These are phyloP conservation scores for Suillus hirtellus DNA, from an alignment of 768 basidiomycete genomes.

Conservation along the genomic window DNA sequence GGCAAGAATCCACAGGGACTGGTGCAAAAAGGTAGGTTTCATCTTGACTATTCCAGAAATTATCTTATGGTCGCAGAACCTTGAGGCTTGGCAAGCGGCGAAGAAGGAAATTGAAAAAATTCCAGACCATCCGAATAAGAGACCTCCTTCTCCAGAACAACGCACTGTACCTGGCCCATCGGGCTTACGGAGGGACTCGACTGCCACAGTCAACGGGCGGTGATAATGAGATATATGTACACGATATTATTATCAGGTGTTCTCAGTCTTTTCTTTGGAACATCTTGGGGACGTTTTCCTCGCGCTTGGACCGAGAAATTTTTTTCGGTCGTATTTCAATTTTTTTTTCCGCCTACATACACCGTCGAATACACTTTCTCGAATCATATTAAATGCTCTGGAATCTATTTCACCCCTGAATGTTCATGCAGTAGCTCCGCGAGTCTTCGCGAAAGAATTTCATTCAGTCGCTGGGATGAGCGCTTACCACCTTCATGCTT, in stretches of 20 bases:
- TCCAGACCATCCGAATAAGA: constrained; percentile 83
- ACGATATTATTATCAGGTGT: neutral
- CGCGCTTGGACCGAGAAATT: neutral
- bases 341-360: neutral
- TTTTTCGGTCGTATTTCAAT: neutral
- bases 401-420: constrained; percentile 1
- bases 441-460: constrained; percentile 1
- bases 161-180: constrained; percentile 35
- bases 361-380: neutral
- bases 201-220: constrained; percentile 68
- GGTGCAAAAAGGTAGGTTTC: constrained; percentile 84
- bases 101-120: constrained; percentile 90
- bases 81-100: constrained; percentile 97
- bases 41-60: constrained; percentile 16
- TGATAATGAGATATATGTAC: constrained; percentile 24
- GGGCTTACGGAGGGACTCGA: constrained; percentile 61
- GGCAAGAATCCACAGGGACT: constrained; percentile 89
- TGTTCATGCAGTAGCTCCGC: constrained; percentile 2
- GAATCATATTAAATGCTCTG: constrained; percentile 5
- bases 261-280: neutral
- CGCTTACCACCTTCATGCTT: constrained; percentile 6
- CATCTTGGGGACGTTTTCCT: neutral
- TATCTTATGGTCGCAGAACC: constrained; percentile 58
- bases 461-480: constrained; percentile 3
- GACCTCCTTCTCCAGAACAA: constrained; percentile 41